Conservation (phyloP, 805 yeast genomes). For the Ogataea trehalophila region DNA sequence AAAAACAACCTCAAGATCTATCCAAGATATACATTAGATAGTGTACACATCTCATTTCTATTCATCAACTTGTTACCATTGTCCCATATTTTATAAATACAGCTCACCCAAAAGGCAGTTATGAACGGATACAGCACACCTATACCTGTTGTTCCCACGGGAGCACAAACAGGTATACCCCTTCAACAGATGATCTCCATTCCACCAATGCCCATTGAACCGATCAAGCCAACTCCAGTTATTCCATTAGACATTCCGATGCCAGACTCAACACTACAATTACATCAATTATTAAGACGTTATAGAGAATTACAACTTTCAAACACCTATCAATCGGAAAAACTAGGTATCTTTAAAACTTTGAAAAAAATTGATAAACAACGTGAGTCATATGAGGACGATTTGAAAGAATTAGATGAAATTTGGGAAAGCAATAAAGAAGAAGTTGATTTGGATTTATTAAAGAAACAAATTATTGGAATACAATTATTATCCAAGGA, state of each 20-base stretch:
- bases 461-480: slow-evolving; percentile 57
- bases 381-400: slow-evolving; percentile 32
- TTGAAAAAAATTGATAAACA: slow-evolving; percentile 37
- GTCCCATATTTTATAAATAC: too few relatives aligned
- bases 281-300: slow-evolving; percentile 25
- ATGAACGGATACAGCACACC: too few relatives aligned
- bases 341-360: slow-evolving; percentile 38
- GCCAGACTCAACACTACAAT: slow-evolving; percentile 22
- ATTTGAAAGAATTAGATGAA: slow-evolving; percentile 27
- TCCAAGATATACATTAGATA: too few relatives aligned
- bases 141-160: too few relatives aligned
- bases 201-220: too few relatives aligned
- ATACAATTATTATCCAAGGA: slow-evolving; percentile 63
- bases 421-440: slow-evolving; percentile 22
- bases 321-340: slow-evolving; percentile 30
- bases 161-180: too few relatives aligned
- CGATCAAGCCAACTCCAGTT: not conserved
- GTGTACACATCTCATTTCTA: too few relatives aligned
- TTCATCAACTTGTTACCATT: too few relatives aligned
- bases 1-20: too few relatives aligned
- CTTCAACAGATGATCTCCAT: too few relatives aligned
- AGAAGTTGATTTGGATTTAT: slow-evolving; percentile 39
- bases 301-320: slow-evolving; percentile 24
- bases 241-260: slow-evolving; percentile 19
- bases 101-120: too few relatives aligned